Evolutionary conservation across 1,284 basidiomycete genomes (phyloP).

Genomic region (Volvariella surrecta): DNA sequence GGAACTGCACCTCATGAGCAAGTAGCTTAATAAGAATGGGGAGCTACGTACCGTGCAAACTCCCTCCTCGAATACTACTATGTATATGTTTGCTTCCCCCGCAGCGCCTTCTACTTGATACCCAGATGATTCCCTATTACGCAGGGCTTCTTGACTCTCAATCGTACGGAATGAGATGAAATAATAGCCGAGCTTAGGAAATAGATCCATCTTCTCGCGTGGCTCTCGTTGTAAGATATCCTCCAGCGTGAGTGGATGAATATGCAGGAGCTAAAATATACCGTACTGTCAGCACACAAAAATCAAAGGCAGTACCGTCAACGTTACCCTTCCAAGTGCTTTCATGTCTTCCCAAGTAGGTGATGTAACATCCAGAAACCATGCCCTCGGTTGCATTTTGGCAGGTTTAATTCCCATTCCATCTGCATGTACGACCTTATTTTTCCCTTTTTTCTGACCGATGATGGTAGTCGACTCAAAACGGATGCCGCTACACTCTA

Average conservation of each 20-base stretch:
- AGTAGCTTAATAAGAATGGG: constrained; percentile 2
- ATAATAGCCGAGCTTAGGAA: constrained; percentile 88
- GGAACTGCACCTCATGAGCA: constrained; percentile 51
- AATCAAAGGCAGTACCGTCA: no score
- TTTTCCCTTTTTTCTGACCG: constrained; percentile 2
- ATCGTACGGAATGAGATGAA: constrained; percentile 87
- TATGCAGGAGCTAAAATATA: constrained; percentile 61
- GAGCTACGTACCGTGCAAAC: constrained; percentile 68
- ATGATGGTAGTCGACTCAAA: neutral
- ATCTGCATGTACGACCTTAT: neutral
- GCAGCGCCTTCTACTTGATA: constrained; percentile 34
- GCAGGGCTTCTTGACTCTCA: constrained; percentile 37
- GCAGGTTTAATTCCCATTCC: constrained; percentile 7
- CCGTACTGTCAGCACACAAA: constrained; percentile 3
- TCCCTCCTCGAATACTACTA: constrained; percentile 87
- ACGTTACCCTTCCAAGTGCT: constrained; percentile 72
- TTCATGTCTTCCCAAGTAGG: constrained; percentile 89
- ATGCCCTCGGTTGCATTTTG: constrained; percentile 41
- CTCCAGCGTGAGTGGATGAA: constrained; percentile 92
- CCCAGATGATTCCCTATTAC: constrained; percentile 13
- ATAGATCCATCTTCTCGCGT: constrained; percentile 88
- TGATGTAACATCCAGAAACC: constrained; percentile 92
- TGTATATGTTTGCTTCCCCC: constrained; percentile 80
- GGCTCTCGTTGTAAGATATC: constrained; percentile 95
- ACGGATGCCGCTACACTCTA: neutral